A percentile compares a stretch with the other conserved stretches of the same genome.
phyloP scores from a whole-genome alignment of 371 early-diverging fungal species.

The Apophysomyces sp. region DNA sequence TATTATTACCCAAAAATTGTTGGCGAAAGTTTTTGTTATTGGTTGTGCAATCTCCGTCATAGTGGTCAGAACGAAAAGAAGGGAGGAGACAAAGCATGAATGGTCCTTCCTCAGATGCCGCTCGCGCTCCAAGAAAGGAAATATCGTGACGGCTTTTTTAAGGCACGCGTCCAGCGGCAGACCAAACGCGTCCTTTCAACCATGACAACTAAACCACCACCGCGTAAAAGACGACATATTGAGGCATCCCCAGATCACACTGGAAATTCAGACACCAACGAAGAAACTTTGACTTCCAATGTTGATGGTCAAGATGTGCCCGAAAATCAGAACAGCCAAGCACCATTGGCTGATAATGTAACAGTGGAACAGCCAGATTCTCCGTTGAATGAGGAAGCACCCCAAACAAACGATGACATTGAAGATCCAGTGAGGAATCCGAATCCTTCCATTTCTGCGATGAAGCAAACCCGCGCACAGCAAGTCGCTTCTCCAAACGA shows the following conservation, averaged over 20 bases:
- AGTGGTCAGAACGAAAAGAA: not conserved
- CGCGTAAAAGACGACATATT: slow-evolving; percentile 9
- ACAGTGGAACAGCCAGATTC: not conserved
- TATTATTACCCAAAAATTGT: slow-evolving; percentile 46
- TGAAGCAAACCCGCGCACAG: not conserved
- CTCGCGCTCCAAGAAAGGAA: not conserved
- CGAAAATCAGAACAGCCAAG: not conserved
- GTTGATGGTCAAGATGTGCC: not conserved
- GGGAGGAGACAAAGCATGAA: not conserved
- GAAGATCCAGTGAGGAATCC: not conserved
- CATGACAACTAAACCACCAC: slow-evolving; percentile 3
- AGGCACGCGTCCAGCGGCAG: slow-evolving; percentile 4
- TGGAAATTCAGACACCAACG: not conserved
- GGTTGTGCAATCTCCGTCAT: not conserved
- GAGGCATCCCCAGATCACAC: not conserved
- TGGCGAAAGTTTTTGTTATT: slow-evolving; percentile 28
- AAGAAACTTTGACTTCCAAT: not conserved
- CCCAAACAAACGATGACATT: not conserved
- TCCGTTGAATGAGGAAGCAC: not conserved
- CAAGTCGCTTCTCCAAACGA: not conserved
- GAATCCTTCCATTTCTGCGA: not conserved
- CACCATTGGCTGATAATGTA: no score
- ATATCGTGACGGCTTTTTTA: not conserved
- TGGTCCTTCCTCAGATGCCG: not conserved
- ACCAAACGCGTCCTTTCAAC: no score